Evolutionary conservation across 768 basidiomycete species (phyloP).

Genomic region (Pleurotus ostreatus): DNA sequence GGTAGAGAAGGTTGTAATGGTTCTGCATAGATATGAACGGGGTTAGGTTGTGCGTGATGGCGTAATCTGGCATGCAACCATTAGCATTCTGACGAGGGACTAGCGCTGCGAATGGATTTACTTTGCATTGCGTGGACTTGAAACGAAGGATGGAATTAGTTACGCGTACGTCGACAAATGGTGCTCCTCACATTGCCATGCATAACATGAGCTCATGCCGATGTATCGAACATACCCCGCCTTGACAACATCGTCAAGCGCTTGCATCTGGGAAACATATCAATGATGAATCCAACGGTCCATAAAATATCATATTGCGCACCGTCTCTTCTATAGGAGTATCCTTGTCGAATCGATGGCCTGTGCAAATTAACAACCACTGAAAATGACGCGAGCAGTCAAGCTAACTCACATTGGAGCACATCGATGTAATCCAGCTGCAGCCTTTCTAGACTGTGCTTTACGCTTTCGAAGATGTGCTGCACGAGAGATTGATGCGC

Average conservation of each 20-base stretch:
- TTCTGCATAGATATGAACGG: slow-evolving; percentile 67
- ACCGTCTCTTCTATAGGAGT: slow-evolving; percentile 37
- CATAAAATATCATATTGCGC: neutral
- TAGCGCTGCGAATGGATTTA: neutral
- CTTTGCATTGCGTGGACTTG: slow-evolving; percentile 15
- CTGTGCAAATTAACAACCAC: slow-evolving; percentile 6
- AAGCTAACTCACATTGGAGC: slow-evolving; percentile 47
- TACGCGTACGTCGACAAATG: too few relatives aligned
- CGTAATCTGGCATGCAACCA: slow-evolving; percentile 24
- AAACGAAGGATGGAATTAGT: neutral
- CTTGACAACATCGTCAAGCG: slow-evolving; percentile 44
- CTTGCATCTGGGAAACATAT: slow-evolving; percentile 32
- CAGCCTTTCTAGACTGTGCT: slow-evolving; percentile 44
- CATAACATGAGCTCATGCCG: slow-evolving; percentile 33
- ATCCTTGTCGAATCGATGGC: slow-evolving; percentile 33
- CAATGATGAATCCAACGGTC: neutral
- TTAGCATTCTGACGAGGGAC: neutral
- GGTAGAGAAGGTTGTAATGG: slow-evolving; percentile 51
- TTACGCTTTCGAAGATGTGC: slow-evolving; percentile 52
- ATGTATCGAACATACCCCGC: slow-evolving; percentile 41
- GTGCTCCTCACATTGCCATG: slow-evolving; percentile 20
- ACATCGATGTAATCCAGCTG: slow-evolving; percentile 60
- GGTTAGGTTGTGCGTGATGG: slow-evolving; percentile 37
- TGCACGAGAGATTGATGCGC: slow-evolving; percentile 22
- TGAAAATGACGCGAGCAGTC: neutral